Evolutionary conservation across 371 early-diverging fungal species (phyloP).

Genomic region (Saksenaea vasiformis): DNA sequence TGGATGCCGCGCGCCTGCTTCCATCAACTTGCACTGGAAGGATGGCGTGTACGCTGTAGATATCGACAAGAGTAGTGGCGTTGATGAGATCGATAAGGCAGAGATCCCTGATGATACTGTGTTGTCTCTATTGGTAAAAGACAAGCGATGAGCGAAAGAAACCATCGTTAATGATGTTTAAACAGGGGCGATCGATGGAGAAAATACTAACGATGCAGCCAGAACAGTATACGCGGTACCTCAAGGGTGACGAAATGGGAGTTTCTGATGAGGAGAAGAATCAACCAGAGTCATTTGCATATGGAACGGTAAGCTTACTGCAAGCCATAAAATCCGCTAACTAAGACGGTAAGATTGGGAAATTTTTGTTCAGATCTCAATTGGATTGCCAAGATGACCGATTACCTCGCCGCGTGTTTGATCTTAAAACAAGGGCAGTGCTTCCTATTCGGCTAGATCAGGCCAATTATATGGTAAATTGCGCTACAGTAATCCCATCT

Average conservation of each 20-base stretch:
- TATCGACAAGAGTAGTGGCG: slow-evolving; percentile 76
- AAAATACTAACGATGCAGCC: slow-evolving; percentile 74
- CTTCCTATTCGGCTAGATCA: slow-evolving; percentile 85
- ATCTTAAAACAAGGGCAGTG: slow-evolving; percentile 92
- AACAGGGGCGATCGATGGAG: slow-evolving; percentile 85
- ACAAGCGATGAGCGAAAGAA: background rate
- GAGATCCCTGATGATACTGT: slow-evolving; percentile 68
- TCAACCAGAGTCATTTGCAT: slow-evolving; percentile 54
- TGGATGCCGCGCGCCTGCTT: slow-evolving; percentile 60
- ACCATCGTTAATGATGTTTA: background rate
- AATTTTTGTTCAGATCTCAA: slow-evolving; percentile 88
- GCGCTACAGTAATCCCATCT: background rate
- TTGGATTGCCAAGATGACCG: slow-evolving; percentile 83
- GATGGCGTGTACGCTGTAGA: slow-evolving; percentile 86
- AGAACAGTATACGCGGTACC: slow-evolving; percentile 64
- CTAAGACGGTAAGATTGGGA: slow-evolving; percentile 24
- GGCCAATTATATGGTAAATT: slow-evolving; percentile 65
- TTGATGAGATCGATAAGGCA: slow-evolving; percentile 74
- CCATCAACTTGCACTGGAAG: slow-evolving; percentile 62
- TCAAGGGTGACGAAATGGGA: slow-evolving; percentile 54
- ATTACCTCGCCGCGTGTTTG: slow-evolving; percentile 83
- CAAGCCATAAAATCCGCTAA: background rate
- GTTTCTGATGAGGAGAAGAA: slow-evolving; percentile 41
- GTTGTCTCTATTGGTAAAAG: slow-evolving; percentile 60
- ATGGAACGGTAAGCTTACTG: slow-evolving; percentile 35